Evolutionary conservation across 345 rosid species (phyloP).

Genomic region (Hibiscus tridactylites): DNA sequence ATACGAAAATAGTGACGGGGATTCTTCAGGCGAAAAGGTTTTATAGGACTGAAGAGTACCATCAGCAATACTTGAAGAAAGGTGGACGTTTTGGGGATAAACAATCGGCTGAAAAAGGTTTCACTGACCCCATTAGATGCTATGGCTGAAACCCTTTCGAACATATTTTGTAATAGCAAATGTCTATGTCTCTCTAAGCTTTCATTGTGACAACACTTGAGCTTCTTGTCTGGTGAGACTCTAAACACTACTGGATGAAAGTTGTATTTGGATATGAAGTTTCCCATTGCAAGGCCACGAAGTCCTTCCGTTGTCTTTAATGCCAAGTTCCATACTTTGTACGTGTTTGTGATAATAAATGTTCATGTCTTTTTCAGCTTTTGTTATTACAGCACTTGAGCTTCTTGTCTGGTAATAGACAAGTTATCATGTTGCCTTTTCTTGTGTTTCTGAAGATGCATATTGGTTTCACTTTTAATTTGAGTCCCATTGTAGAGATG

Average conservation of each 20-base stretch:
- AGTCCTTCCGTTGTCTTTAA: background rate
- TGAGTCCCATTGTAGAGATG: background rate
- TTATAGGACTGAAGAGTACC: constrained; percentile 76
- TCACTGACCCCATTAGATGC: constrained; percentile 84
- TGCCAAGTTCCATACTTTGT: background rate
- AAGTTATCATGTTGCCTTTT: background rate
- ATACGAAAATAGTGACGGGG: constrained; percentile 69
- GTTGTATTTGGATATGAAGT: background rate
- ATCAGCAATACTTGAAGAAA: constrained; percentile 80
- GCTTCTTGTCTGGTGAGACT: background rate
- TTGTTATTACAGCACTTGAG: background rate
- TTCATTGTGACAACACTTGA: background rate
- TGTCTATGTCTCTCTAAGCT: background rate
- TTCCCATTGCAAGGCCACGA: background rate
- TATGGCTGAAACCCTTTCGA: constrained; percentile 18
- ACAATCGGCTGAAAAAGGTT: constrained; percentile 74
- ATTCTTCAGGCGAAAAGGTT: constrained; percentile 82
- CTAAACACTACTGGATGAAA: too few relatives aligned
- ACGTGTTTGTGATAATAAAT: background rate
- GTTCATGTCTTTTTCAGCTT: background rate
- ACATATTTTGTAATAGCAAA: background rate
- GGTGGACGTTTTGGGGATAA: constrained; percentile 70
- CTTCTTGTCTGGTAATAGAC: background rate
- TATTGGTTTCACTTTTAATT: background rate
- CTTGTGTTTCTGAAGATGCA: background rate